These are phyloP conservation scores for Myriosclerotinia scirpicola DNA, from an alignment of 2,329 filamentous ascomycete genomes.

Conservation along the genomic window DNA sequence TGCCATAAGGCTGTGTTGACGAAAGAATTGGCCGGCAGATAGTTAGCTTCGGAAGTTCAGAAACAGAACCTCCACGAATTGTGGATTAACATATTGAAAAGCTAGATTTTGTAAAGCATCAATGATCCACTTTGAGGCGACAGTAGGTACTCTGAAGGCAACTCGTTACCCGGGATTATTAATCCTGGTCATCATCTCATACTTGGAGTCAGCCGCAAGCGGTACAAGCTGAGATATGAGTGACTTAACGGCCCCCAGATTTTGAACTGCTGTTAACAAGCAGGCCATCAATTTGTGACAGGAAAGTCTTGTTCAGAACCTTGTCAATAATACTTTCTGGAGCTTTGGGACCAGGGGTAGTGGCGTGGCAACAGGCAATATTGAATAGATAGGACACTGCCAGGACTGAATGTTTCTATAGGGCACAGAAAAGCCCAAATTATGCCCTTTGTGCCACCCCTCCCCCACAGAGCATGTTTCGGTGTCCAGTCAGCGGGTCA, in stretches of 20 bases:
- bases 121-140: neutral
- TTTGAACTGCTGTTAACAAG: constrained; percentile 3
- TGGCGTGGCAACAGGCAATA: constrained; percentile 9
- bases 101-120: constrained; percentile 5
- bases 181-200: neutral
- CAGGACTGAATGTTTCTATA: neutral
- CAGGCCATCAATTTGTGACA: neutral
- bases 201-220: neutral
- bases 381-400: neutral
- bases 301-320: neutral
- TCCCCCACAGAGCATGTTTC: constrained; percentile 8
- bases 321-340: neutral
- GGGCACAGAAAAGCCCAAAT: neutral
- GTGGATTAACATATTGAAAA: neutral
- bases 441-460: neutral
- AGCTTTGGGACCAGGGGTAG: neutral
- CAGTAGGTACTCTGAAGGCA: neutral
- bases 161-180: neutral
- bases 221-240: neutral
- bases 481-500: neutral
- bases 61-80: neutral
- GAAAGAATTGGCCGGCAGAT: constrained; percentile 12
- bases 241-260: constrained; percentile 4
- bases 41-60: neutral
- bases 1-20: constrained; percentile 19